Conservation (phyloP, 495 filamentous ascomycete genomes). For the Platismatia glauca region DNA sequence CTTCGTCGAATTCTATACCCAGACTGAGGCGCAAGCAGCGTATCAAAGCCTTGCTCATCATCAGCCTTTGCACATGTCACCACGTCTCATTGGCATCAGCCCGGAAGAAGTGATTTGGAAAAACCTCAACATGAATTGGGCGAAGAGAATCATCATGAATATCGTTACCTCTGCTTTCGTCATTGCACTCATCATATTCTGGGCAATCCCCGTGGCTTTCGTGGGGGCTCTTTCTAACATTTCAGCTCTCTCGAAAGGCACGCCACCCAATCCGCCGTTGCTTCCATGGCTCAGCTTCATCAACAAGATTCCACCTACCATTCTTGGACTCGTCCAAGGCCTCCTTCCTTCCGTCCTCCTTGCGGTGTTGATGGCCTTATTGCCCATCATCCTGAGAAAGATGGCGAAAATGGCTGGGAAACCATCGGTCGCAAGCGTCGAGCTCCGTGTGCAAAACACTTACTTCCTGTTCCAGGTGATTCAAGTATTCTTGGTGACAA, state of each 20-base stretch:
- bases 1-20: constrained; percentile 80
- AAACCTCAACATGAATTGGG: constrained; percentile 81
- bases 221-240: constrained; percentile 87
- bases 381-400: constrained; percentile 76
- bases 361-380: constrained; percentile 77
- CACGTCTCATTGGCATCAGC: constrained; percentile 76
- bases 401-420: constrained; percentile 73
- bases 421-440: constrained; percentile 66
- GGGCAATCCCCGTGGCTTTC: constrained; percentile 85
- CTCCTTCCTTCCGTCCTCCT: constrained; percentile 74
- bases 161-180: constrained; percentile 63
- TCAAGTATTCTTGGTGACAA: constrained; percentile 88
- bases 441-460: constrained; percentile 79
- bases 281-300: constrained; percentile 63
- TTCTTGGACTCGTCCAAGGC: constrained; percentile 78
- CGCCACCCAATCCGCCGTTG: background rate
- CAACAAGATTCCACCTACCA: constrained; percentile 53
- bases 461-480: constrained; percentile 95
- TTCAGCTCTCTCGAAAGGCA: constrained; percentile 40
- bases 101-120: constrained; percentile 85
- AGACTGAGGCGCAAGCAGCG: constrained; percentile 77
- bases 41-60: constrained; percentile 79
- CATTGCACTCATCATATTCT: constrained; percentile 78
- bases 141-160: constrained; percentile 67
- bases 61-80: constrained; percentile 85